Evolutionary conservation across 345 rosid species (phyloP).

Genomic region (Corchorus capsularis): DNA sequence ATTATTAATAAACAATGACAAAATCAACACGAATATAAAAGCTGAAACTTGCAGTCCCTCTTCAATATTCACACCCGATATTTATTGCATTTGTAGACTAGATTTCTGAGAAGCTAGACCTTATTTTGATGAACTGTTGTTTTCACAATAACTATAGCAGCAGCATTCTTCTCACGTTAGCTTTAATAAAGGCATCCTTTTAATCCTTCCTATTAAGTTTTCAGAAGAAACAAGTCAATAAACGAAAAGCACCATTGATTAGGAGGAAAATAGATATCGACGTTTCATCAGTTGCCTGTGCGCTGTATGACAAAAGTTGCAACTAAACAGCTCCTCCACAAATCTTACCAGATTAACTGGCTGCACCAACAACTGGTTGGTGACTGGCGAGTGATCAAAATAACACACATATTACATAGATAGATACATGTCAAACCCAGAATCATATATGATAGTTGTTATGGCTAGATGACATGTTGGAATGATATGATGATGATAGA

Average conservation of each 20-base stretch:
- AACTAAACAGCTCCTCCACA: slow-evolving; percentile 10
- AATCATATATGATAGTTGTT: not conserved
- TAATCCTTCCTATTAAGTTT: not conserved
- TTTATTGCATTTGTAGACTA: not conserved
- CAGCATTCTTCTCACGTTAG: not conserved
- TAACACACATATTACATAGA: not conserved
- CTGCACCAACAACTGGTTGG: not conserved
- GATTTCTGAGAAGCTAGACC: not conserved
- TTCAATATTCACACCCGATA: not conserved
- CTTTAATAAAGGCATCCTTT: not conserved
- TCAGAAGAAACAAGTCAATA: not conserved
- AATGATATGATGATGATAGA: not conserved
- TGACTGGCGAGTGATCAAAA: not conserved
- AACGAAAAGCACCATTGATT: not conserved
- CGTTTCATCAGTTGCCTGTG: not conserved
- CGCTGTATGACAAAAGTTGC: not conserved
- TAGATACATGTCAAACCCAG: not conserved
- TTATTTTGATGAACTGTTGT: not conserved
- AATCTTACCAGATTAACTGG: not conserved
- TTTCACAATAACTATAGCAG: not conserved
- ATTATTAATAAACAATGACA: not conserved
- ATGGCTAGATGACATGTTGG: too few relatives aligned
- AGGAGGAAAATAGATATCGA: not conserved
- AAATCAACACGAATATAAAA: not conserved
- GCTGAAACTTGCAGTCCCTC: not conserved